These are phyloP conservation scores for Solanum chacoense DNA, from an alignment of 305 asterid genomes.

Conservation along the genomic window DNA sequence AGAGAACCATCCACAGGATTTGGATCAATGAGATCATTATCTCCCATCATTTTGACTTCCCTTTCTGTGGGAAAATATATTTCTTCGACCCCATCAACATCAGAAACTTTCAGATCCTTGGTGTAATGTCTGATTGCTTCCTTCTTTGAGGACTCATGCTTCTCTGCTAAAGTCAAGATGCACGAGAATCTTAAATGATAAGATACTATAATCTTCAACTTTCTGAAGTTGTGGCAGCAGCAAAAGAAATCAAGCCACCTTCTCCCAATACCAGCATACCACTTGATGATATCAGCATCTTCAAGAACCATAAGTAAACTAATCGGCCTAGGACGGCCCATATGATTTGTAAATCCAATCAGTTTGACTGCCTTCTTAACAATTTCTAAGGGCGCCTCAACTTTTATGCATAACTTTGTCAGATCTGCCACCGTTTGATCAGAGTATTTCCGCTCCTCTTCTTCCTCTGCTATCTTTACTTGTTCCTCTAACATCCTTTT, in stretches of 20 bases:
- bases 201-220: conserved; percentile 45
- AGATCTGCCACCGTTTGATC: conserved; percentile 55
- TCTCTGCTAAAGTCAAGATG: conserved; percentile 70
- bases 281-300: conserved; percentile 67
- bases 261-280: conserved; percentile 83
- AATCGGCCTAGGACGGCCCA: conserved; percentile 93
- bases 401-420: conserved; percentile 53
- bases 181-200: conserved; percentile 89
- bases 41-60: conserved; percentile 74
- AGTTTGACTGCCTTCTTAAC: conserved; percentile 45
- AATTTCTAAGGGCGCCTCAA: conserved; percentile 66
- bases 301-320: conserved; percentile 63
- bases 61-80: conserved; percentile 69
- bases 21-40: conserved; percentile 53
- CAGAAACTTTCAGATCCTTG: conserved; percentile 50
- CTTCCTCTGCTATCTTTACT: conserved; percentile 41
- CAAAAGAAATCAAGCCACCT: conserved; percentile 77
- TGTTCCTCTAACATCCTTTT: conserved; percentile 50
- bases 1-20: conserved; percentile 62
- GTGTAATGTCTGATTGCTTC: conserved; percentile 72
- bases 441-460: conserved; percentile 57
- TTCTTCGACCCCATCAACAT: conserved; percentile 27
- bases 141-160: conserved; percentile 72
- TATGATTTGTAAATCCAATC: conserved; percentile 72
- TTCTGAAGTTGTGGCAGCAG: conserved; percentile 78